Evolutionary conservation across 176 grass and related monocot genomes (phyloP), one percentile per base, ranked within the genome.

Genomic region (Triticum timopheevii): DNA sequence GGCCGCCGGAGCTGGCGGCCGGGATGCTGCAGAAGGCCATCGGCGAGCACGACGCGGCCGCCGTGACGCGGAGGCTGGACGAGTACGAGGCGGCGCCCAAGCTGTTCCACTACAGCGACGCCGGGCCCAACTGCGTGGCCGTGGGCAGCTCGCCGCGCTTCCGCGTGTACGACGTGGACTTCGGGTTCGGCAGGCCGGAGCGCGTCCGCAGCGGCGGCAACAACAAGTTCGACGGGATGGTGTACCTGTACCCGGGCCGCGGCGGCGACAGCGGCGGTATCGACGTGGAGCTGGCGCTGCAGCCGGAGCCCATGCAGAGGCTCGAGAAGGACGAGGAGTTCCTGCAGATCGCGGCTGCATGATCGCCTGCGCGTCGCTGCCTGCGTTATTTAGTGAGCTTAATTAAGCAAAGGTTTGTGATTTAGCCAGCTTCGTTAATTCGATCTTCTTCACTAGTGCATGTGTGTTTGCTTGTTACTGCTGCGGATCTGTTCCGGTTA

Each of bases 181-280:
- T 99, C 28, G 97, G 97, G 2, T 96, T 99, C 77, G 97, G 97
- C 0, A 42, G 62, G 31, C 94, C 97, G 12, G 94, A 94, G 87
- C 87, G 92, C 52, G 97, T 99, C n/a, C 77, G 96, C 63, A 96
- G 97, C 81, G 97, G 87, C 4, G 92, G 80, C 1, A 99, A 99
- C 86, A 99, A 99, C 87, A 88, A 90, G 94, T 99, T 96, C 88
- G 97, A 99, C 79, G 97, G 97, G 6, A 99, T 99, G 97, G 90
- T 99, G 23, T 99, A 96, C 92, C 85, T 99, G 27, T 99, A 99
- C 90, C 89, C 97, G 0, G 87, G 90, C 1, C 92, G 92, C 36
- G 90, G 83, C 3, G 94, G 94, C 0, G 90, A 24, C 72, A 52
- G 92, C 24, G 84, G 90, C 40, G 95, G 87, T 79, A 96, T 99